Percentiles rank a stretch among this genome's conserved stretches.
These are phyloP conservation scores for Nowakowskiella sp. DNA, from an alignment of 192 early-diverging fungal genomes.

Conservation along the genomic window DNA sequence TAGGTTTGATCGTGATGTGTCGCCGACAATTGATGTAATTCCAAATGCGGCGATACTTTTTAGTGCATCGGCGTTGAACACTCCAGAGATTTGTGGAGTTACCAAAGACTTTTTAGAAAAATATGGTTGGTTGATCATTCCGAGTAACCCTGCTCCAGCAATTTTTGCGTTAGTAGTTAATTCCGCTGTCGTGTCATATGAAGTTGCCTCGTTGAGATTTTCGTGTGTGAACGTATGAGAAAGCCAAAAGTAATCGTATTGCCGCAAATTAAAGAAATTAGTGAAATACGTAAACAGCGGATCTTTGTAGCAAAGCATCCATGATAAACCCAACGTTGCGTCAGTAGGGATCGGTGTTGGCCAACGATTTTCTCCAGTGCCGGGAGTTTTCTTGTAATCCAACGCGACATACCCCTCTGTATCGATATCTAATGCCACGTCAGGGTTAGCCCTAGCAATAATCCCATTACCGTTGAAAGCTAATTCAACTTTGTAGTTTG, in stretches of 20 bases:
- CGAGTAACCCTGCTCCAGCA: slow-evolving; percentile 21
- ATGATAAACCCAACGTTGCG: neutral
- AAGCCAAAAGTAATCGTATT: slow-evolving; percentile 26
- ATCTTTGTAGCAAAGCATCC: slow-evolving; percentile 20
- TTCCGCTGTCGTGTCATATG: slow-evolving; percentile 30
- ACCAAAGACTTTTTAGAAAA: slow-evolving; percentile 14
- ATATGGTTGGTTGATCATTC: slow-evolving; percentile 5
- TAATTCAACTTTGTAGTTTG: slow-evolving; percentile 23
- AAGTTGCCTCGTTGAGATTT: slow-evolving; percentile 26
- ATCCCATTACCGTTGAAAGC: slow-evolving; percentile 39
- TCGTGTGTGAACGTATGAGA: slow-evolving; percentile 39
- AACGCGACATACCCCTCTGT: too few species aligned
- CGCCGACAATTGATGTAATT: slow-evolving; percentile 27
- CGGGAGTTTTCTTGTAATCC: slow-evolving; percentile 28
- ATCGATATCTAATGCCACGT: too few species aligned
- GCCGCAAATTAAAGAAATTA: slow-evolving; percentile 6
- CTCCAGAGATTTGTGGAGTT: slow-evolving; percentile 14
- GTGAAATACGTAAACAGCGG: slow-evolving; percentile 19
- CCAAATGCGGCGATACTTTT: slow-evolving; percentile 18
- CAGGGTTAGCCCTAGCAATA: too few species aligned
- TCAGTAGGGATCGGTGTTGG: slow-evolving; percentile 12
- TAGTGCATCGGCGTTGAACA: slow-evolving; percentile 17
- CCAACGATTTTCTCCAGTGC: slow-evolving; percentile 30
- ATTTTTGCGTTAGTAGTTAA: slow-evolving; percentile 30
- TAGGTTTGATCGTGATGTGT: slow-evolving; percentile 20